Evolutionary conservation across 208 protist genomes (phyloP).

Genomic region (Trypanosoma congolense): DNA sequence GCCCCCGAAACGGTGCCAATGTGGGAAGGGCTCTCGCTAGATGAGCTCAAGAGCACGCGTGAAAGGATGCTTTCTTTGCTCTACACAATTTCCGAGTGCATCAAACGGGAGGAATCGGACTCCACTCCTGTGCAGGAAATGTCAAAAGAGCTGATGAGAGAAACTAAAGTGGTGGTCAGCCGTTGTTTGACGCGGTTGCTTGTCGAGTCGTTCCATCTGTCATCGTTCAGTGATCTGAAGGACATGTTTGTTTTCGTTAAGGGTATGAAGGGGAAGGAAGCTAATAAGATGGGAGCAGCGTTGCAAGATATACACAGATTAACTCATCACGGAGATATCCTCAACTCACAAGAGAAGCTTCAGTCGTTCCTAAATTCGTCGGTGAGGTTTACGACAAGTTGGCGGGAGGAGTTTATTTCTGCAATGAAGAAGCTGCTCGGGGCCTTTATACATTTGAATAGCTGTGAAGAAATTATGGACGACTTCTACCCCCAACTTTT

Average conservation of each 20-base stretch:
- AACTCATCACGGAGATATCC: conserved; percentile 4
- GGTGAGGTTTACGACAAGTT: conserved; percentile 2
- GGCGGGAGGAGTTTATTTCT: conserved; percentile 6
- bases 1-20: background rate
- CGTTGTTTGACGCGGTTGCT: conserved; percentile 16
- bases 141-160: background rate
- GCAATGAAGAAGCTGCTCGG: conserved; percentile 16
- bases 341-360: conserved; percentile 9
- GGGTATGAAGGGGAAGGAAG: conserved; percentile 1
- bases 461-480: background rate
- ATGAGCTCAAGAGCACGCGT: conserved; percentile 10
- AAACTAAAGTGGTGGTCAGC: conserved; percentile 9
- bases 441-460: conserved; percentile 3
- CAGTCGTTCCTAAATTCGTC: conserved; percentile 6
- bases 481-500: conserved; percentile 9
- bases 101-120: conserved; percentile 2
- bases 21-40: conserved; percentile 9
- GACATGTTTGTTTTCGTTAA: conserved; percentile 7
- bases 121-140: background rate
- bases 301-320: conserved; percentile 1
- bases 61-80: conserved; percentile 15
- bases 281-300: conserved; percentile 3
- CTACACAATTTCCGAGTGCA: conserved; percentile 12
- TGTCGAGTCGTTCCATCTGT: conserved; percentile 19
- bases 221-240: conserved; percentile 8